Percentiles rank a stretch among this genome's conserved stretches.
Conservation (phyloP, 2,329 filamentous ascomycete genomes). For the Penicillium glabrum region DNA sequence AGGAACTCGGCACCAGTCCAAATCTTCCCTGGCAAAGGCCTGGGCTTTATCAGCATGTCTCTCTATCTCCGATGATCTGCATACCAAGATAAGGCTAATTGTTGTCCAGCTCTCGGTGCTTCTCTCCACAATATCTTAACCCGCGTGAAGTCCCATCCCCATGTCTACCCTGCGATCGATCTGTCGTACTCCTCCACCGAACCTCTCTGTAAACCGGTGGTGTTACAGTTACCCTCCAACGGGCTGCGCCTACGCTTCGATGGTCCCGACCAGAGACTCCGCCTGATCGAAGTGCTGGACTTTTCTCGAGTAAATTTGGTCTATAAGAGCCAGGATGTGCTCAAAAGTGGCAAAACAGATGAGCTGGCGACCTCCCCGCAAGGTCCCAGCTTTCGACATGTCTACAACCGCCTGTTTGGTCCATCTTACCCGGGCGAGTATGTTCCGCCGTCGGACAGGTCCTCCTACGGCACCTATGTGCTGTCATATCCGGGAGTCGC, state of each 20-base stretch:
- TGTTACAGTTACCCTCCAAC: conserved; percentile 76
- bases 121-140: conserved; percentile 89
- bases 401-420: conserved; percentile 91
- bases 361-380: conserved; percentile 36
- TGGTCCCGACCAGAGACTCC: conserved; percentile 84
- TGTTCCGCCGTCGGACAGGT: conserved; percentile 60
- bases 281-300: conserved; percentile 86
- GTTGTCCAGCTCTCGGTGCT: conserved; percentile 71
- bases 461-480: conserved; percentile 72
- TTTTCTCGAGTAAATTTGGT: conserved; percentile 81
- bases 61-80: conserved; percentile 8
- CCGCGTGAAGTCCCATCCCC: conserved; percentile 82
- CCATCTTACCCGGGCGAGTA: conserved; percentile 95
- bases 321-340: conserved; percentile 78
- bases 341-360: conserved; percentile 53
- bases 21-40: conserved; percentile 64
- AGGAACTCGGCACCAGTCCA: conserved; percentile 50
- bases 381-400: conserved; percentile 79
- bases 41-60: conserved; percentile 60
- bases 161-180: conserved; percentile 78
- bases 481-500: conserved; percentile 93
- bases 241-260: conserved; percentile 90
- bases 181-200: conserved; percentile 73
- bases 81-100: conserved; percentile 23
- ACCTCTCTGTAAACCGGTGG: conserved; percentile 73